Percentiles rank a stretch among this genome's conserved stretches.
Conservation (phyloP, 1,139 yeast genomes). For the Sugiyamaella novakii region DNA sequence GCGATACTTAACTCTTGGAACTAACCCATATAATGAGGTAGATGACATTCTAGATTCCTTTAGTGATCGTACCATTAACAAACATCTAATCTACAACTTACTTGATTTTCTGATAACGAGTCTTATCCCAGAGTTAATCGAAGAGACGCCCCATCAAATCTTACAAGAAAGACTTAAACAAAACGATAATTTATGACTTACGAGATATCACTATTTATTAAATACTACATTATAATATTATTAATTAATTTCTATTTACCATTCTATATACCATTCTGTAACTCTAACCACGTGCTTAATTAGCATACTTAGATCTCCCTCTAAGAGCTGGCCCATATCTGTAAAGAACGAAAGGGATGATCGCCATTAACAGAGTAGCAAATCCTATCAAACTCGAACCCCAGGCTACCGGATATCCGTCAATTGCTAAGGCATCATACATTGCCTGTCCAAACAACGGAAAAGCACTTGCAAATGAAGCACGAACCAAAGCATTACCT, state of each 20-base stretch:
- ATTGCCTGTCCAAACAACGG: constrained; percentile 60
- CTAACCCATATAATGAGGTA: constrained; percentile 36
- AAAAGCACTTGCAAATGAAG: constrained; percentile 60
- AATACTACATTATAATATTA: no score
- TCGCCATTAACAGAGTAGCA: constrained; percentile 47
- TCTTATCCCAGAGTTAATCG: constrained; percentile 46
- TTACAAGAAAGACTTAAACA: background rate
- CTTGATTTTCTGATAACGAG: constrained; percentile 45
- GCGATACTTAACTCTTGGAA: constrained; percentile 29
- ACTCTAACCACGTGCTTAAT: no score
- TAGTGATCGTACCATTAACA: constrained; percentile 45
- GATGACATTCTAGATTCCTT: constrained; percentile 44
- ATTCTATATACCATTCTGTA: background rate
- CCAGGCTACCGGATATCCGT: constrained; percentile 59
- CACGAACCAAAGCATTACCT: constrained; percentile 55
- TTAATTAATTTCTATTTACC: background rate
- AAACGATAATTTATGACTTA: no score
- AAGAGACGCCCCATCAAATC: constrained; percentile 45
- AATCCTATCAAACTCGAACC: constrained; percentile 56
- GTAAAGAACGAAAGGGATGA: constrained; percentile 39
- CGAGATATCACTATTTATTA: background rate
- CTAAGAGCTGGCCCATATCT: constrained; percentile 30
- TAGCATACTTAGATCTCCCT: constrained; percentile 35
- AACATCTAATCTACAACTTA: constrained; percentile 45
- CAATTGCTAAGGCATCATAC: constrained; percentile 49